Percentiles rank a stretch among this genome's conserved stretches.
Conservation (phyloP, 352 stramenopile genomes). For the Globisporangium apiculatum region DNA sequence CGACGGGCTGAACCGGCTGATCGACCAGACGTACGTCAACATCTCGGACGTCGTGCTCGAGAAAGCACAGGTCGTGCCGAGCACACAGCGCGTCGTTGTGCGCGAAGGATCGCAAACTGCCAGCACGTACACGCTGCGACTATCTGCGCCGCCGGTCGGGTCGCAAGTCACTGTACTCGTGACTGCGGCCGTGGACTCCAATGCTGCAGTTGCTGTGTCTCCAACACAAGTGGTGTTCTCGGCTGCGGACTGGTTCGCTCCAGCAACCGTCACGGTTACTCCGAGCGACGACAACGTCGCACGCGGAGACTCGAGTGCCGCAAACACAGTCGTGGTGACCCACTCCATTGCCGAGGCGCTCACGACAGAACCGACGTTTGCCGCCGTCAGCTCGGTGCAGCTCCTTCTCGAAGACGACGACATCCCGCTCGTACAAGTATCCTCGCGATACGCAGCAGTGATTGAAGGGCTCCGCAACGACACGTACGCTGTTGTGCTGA, state of each 20-base stretch:
- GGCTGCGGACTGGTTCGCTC: conserved; percentile 33
- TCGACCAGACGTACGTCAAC: conserved; percentile 49
- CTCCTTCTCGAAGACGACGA: conserved; percentile 48
- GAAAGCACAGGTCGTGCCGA: conserved; percentile 35
- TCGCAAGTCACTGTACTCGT: conserved; percentile 5
- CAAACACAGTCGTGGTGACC: conserved; percentile 17
- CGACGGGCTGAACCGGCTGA: conserved; percentile 25
- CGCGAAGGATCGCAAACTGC: conserved; percentile 20
- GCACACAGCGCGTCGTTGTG: conserved; percentile 15
- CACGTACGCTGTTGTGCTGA: conserved; percentile 41
- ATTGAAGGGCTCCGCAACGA: conserved; percentile 36
- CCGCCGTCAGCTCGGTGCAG: conserved; percentile 18
- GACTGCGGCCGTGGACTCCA: background rate
- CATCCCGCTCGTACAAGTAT: conserved; percentile 46
- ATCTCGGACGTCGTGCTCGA: conserved; percentile 23
- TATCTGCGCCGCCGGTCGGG: conserved; percentile 33
- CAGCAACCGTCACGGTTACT: conserved; percentile 21
- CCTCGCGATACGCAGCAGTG: conserved; percentile 34
- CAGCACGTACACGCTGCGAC: conserved; percentile 27
- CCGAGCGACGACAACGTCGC: conserved; percentile 19
- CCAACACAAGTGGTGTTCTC: conserved; percentile 33
- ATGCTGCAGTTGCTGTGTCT: conserved; percentile 15
- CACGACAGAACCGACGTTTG: conserved; percentile 28
- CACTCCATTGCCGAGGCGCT: conserved; percentile 28
- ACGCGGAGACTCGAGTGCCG: conserved; percentile 7